A percentile compares a stretch with the other conserved stretches of the same genome.
phyloP scores from a whole-genome alignment of 306 rosid species.

The Acacia confusa region DNA sequence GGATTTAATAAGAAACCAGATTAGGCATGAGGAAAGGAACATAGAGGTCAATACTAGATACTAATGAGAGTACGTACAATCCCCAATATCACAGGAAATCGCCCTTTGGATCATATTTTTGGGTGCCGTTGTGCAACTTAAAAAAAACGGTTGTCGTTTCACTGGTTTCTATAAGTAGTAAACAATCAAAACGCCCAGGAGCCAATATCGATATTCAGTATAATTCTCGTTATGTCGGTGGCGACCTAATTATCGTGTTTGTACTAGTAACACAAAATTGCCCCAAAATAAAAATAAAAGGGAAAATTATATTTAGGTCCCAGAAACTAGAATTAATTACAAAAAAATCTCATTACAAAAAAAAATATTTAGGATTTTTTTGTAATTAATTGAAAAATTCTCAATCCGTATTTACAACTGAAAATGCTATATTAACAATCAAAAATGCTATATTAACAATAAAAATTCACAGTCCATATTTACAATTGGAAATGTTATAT shows the following conservation, averaged over 20 bases:
- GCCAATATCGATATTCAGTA: background rate
- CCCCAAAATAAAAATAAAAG: no score
- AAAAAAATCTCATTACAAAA: no score
- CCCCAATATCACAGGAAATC: background rate
- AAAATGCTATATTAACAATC: no score
- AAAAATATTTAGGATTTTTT: no score
- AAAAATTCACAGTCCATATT: no score
- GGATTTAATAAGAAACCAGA: background rate
- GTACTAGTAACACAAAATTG: background rate
- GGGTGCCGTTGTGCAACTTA: background rate
- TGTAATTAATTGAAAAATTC: no score
- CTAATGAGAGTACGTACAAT: background rate
- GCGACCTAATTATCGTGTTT: background rate
- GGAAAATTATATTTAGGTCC: no score
- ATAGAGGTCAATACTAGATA: background rate
- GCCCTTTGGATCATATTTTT: background rate
- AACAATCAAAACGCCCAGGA: background rate
- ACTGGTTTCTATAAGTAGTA: background rate
- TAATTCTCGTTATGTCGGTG: background rate
- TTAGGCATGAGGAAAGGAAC: background rate
- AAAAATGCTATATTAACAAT: no score
- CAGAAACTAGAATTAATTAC: no score
- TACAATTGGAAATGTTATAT: no score
- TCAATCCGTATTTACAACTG: no score
- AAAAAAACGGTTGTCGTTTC: background rate